Evolutionary conservation across 202 grass and related monocot species (phyloP), one percentile per base, ranked within the genome.

Genomic region (Alloteropsis angusta): DNA sequence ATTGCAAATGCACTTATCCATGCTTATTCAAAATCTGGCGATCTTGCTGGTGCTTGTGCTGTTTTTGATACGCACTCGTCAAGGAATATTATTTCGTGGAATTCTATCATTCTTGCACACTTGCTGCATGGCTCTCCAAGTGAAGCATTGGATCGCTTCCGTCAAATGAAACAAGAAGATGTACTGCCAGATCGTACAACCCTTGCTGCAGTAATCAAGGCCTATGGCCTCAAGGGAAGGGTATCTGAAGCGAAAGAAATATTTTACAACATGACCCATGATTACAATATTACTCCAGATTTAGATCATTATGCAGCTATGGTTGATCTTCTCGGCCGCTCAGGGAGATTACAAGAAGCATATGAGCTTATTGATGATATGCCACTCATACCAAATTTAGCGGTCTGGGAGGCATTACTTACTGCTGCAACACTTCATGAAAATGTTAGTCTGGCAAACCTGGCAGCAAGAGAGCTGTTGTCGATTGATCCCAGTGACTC

Each of bases 1-100:
- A 86, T 94, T 73, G 78, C 85, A 83, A 97, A 97, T 83, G 89
- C 91, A 39, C 91, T 97, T 15, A 92, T 97, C 64, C 66, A 78
- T 43, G 72, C 85, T n/a, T 97, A 97, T 36, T 70, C 91, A 70
- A 97, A 97, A 86, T 97, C 95, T 79, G 91, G 89, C 5, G 43
- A 89, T 78, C 81, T 94, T 70, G 71, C 79, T 46, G 71, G 75
- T 81, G 89, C 91, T 44, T 82, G 76, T 80, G 54, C 81, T 88
- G 82, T 94, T 58, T 97, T 97, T 88, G 76, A 92, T 85, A 72
- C 57, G 48, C 80, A 92, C 30, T 30, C 71, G 9, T 83, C 81
- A 28, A 92, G 72, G 80, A 91, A 86, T 58, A 56, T 88, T 60
- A 94, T 94, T 72, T 86, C 95, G 43, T 97, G 89, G 95, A 97